phyloP scores from a whole-genome alignment of 495 filamentous ascomycete genomes.

The Podospora australis region DNA sequence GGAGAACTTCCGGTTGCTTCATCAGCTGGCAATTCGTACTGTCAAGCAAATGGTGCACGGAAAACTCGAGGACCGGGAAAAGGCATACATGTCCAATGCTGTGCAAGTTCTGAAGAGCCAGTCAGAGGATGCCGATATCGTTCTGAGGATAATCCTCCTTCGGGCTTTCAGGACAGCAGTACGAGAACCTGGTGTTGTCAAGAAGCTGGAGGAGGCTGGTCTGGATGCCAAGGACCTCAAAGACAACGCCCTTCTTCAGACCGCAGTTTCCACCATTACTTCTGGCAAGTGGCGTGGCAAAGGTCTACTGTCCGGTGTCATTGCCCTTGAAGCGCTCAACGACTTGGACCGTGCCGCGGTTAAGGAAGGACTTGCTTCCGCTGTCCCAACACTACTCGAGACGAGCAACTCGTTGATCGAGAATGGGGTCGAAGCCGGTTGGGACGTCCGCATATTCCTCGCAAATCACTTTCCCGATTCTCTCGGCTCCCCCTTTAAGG shows the following conservation, averaged over 20 bases:
- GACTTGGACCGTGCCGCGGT: conserved; percentile 8
- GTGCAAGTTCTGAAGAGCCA: conserved; percentile 20
- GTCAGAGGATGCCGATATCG: conserved; percentile 15
- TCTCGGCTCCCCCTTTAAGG: conserved; percentile 14
- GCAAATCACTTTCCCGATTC: conserved; percentile 21
- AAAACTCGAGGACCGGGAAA: conserved; percentile 29
- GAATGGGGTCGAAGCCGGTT: conserved; percentile 23
- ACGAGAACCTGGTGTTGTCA: conserved; percentile 6
- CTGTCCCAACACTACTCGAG: conserved; percentile 19
- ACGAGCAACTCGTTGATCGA: conserved; percentile 24
- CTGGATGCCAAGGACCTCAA: conserved; percentile 11
- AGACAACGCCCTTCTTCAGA: conserved; percentile 7
- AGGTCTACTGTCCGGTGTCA: conserved; percentile 11
- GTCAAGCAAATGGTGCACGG: conserved; percentile 27
- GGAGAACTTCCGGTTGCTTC: conserved; percentile 20
- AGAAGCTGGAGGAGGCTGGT: conserved; percentile 12
- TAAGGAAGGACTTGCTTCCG: conserved; percentile 2
- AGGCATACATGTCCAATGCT: conserved; percentile 26
- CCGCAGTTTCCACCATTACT: conserved; percentile 2
- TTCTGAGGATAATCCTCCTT: conserved; percentile 15
- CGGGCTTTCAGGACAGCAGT: conserved; percentile 13
- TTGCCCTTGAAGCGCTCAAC: conserved; percentile 16
- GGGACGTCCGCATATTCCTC: conserved; percentile 36
- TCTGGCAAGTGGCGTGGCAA: conserved; percentile 12
- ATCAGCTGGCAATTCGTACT: conserved; percentile 23